Conservation (phyloP, 345 rosid genomes). For the Raphanus sativus region DNA sequence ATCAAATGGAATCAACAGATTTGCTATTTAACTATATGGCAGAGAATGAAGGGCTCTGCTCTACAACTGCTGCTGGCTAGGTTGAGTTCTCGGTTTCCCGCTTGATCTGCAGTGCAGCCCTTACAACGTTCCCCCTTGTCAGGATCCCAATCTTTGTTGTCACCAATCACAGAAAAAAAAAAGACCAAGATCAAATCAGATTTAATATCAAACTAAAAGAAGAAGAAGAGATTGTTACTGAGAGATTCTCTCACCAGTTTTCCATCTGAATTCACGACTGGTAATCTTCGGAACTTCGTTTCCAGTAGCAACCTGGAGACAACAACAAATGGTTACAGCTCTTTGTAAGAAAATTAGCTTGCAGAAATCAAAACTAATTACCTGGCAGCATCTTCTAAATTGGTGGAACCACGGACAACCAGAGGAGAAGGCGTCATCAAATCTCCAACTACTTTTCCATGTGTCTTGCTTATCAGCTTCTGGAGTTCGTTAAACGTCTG, state of each 20-base stretch:
- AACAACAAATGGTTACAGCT: background rate
- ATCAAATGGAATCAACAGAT: conserved; percentile 35
- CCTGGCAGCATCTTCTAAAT: conserved; percentile 92
- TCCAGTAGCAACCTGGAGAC: conserved; percentile 73
- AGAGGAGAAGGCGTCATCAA: conserved; percentile 93
- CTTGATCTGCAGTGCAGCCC: conserved; percentile 71
- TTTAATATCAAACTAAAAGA: background rate
- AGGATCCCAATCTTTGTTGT: conserved; percentile 70
- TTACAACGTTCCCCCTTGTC: conserved; percentile 73
- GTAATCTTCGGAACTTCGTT: conserved; percentile 83
- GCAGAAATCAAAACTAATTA: too few relatives aligned
- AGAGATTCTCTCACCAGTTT: conserved; percentile 58
- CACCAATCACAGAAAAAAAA: conserved; percentile 9
- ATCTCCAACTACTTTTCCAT: conserved; percentile 87
- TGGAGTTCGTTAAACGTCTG: conserved; percentile 86
- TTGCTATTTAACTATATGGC: conserved; percentile 30
- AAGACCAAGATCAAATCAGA: background rate
- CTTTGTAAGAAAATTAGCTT: too few relatives aligned
- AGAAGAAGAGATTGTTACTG: background rate
- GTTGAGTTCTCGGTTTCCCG: conserved; percentile 41
- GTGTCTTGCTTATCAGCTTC: conserved; percentile 67
- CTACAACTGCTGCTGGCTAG: conserved; percentile 20
- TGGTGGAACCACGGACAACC: conserved; percentile 69
- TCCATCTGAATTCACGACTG: conserved; percentile 74
- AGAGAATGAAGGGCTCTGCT: conserved; percentile 20